Conservation (phyloP, 306 rosid genomes). For the Cucurbita pepo region DNA sequence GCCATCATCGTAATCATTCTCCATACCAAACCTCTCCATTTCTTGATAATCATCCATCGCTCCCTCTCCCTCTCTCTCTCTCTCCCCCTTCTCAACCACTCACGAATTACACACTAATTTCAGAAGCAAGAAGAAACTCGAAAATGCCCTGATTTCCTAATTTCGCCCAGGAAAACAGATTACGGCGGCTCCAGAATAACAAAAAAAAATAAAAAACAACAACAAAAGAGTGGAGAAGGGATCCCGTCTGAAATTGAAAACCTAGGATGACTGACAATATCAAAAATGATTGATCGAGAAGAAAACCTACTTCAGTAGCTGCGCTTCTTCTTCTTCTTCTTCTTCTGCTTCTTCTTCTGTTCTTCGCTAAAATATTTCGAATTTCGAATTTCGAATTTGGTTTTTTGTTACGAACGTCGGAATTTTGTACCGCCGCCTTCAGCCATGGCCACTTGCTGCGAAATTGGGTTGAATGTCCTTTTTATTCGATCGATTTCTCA, state of each 20-base stretch:
- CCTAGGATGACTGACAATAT: not conserved
- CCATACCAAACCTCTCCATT: constrained; percentile 69
- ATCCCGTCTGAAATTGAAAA: not conserved
- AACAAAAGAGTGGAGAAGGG: not conserved
- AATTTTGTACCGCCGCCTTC: not conserved
- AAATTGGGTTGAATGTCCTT: not conserved
- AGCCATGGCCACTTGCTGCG: not conserved
- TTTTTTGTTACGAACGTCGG: not conserved
- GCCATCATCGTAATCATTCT: constrained; percentile 66
- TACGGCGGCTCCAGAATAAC: not conserved
- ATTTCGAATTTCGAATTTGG: not conserved
- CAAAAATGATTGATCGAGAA: not conserved
- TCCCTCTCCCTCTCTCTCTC: constrained; percentile 2
- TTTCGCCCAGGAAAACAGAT: not conserved
- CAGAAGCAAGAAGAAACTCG: not conserved
- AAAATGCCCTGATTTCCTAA: not conserved
- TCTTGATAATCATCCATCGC: constrained; percentile 78
- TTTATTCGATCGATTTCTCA: not conserved
- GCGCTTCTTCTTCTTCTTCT: not conserved
- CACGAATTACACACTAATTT: not conserved
- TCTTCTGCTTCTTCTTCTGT: not conserved
- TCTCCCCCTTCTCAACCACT: not conserved
- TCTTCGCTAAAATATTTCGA: not conserved
- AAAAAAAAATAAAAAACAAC: not conserved
- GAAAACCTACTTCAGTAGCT: not conserved